phyloP scores from a whole-genome alignment of 805 yeast genomes.

The Kodamaea laetipori region DNA sequence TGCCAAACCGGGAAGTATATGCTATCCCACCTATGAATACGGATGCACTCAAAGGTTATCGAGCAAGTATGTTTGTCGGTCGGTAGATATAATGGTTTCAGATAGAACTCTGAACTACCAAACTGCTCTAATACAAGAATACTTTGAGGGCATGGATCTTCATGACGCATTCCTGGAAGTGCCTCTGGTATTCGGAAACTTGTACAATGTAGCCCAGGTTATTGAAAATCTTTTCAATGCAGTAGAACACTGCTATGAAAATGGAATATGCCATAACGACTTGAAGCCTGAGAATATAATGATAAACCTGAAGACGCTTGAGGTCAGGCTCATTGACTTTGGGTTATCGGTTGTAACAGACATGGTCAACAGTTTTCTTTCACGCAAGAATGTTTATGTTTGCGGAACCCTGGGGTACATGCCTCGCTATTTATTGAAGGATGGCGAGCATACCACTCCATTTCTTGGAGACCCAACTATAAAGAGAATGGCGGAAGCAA shows the following conservation, averaged over 20 bases:
- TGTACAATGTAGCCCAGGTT: background rate
- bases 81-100: constrained; percentile 9
- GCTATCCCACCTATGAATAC: constrained; percentile 5
- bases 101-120: background rate
- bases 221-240: constrained; percentile 9
- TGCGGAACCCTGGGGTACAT: constrained; percentile 12
- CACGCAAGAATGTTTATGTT: background rate
- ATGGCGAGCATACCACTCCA: background rate
- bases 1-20: background rate
- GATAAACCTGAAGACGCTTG: constrained; percentile 3
- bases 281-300: constrained; percentile 13
- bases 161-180: constrained; percentile 3
- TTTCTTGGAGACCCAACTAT: constrained; percentile 5
- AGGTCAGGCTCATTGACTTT: constrained; percentile 12
- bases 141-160: constrained; percentile 11
- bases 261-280: constrained; percentile 13
- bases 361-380: background rate
- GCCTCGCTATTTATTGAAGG: constrained; percentile 3
- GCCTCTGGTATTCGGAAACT: background rate
- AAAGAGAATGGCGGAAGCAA: constrained; percentile 7
- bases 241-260: constrained; percentile 9
- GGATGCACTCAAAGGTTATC: constrained; percentile 1
- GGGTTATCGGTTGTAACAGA: constrained; percentile 7
- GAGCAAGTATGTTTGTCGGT: constrained; percentile 3
- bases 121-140: constrained; percentile 10